Conservation (phyloP, 208 protist genomes). For the Wallacemonas collosoma region DNA sequence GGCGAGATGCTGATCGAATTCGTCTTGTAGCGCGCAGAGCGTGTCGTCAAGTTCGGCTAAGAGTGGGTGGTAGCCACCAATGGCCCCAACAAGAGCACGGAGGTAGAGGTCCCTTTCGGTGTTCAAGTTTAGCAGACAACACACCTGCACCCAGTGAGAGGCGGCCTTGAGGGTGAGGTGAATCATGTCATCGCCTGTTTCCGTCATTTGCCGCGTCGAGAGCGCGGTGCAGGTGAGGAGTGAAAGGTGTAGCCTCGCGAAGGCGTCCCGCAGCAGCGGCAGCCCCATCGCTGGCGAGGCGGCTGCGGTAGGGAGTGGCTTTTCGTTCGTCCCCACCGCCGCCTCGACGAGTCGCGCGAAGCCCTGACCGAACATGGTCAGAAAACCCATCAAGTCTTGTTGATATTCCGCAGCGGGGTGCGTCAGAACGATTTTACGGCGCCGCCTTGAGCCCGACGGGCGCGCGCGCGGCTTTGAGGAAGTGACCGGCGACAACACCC, state of each 20-base stretch:
- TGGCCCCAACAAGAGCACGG: slow-evolving; percentile 24
- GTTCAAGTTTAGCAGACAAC: slow-evolving; percentile 26
- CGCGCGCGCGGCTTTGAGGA: background rate
- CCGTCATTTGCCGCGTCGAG: slow-evolving; percentile 13
- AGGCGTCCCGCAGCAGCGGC: slow-evolving; percentile 14
- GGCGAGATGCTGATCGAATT: background rate
- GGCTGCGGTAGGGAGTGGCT: background rate
- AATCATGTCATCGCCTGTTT: slow-evolving; percentile 31
- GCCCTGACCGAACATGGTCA: slow-evolving; percentile 44
- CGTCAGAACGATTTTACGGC: background rate
- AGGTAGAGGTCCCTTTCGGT: slow-evolving; percentile 35
- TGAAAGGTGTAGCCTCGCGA: slow-evolving; percentile 27
- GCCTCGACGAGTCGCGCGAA: slow-evolving; percentile 31
- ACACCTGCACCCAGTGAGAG: slow-evolving; percentile 34
- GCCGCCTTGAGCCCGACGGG: background rate
- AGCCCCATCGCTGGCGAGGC: background rate
- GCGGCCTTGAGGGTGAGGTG: slow-evolving; percentile 35
- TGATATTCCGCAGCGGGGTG: slow-evolving; percentile 16
- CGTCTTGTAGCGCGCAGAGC: slow-evolving; percentile 8
- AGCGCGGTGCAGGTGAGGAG: slow-evolving; percentile 30
- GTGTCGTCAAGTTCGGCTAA: background rate
- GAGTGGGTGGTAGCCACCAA: slow-evolving; percentile 19
- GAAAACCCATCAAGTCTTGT: slow-evolving; percentile 32
- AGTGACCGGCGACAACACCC: background rate
- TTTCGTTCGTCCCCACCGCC: background rate